Base-by-base conservation (phyloP, 1,139 yeast species). In the Geotrichum australiense region DNA sequence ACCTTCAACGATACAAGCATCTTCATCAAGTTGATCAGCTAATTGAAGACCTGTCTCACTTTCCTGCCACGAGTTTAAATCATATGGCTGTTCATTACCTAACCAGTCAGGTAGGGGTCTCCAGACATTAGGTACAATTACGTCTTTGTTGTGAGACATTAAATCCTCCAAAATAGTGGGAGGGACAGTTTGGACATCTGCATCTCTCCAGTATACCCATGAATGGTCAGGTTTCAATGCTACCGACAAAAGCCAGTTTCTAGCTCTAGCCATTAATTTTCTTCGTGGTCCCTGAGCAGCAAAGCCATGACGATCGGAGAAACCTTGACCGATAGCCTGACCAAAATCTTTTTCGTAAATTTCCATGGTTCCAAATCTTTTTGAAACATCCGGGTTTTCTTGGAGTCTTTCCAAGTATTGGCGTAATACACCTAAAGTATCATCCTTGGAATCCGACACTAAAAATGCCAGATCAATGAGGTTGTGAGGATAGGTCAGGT, bases 61-160 rank as follows among this genome's bases (percentile, higher is more conserved):
- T 62, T 85, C 95, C 56, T 80, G 86, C 95, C 95, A 85, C 28
- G 94, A 82, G 64, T 85, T 85, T 58, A 85, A 71, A 65, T 85
- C 95, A 57, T 85, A 85, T 1, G 95, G 94, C 62, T 85, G 95
- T 57, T 83, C 89, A 56, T 79, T 79, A 6, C 93, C 93, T 46
- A 84, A 70, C 89, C 93, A 84, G 60, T 81, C 91, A 1, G 94
- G 94, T 49, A 85, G 66, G 1, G 95, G 95, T 53, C 95, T 72
- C 95, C 95, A 85, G 37, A 85, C 93, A 56, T 85, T 85, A 18
- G 95, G 95, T 20, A 85, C 89, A 45, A 78, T 76, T 31, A 79
- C 81, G 50, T 78, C 85, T 55, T 68, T 71, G 53, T 74, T 69
- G 54, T 77, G 82, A 47, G 69, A 71, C 84, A 78, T 78, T 48